Evolutionary conservation across 306 rosid species (phyloP), one percentile per base, ranked within the genome.

Genomic region (Inga laurina): DNA sequence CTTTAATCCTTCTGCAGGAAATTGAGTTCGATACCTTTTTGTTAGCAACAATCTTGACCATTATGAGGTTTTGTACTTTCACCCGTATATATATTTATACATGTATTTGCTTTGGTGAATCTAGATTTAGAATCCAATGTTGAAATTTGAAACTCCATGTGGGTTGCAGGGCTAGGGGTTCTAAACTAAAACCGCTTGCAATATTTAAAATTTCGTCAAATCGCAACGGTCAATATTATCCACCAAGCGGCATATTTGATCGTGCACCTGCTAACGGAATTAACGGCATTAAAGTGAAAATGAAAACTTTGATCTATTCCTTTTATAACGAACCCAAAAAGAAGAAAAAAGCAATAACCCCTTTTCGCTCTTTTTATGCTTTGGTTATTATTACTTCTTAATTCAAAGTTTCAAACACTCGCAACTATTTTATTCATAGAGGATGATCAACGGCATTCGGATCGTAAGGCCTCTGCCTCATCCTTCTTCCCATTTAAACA

Each of bases 191-290:
- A 85, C 97, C 93, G 93, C 89, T 80, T 81, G 15, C 21, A 34
- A 37, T 74, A 67, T 75, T 92, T 91, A 88, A 91, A 91, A 92
- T 51, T 89, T 67, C 14, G 22, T 92, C 87, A 84, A 87, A 82
- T 15, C 21, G 52, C 86, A 92, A 92, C 94, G 90, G 93, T 88
- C 93, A 10, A 76, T 45, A 21, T 77, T 72, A 74, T 56, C 81
- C 56, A 71, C 56, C 65, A 81, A 79, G 84, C 43, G 43, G 43
- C 85, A 14, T 77, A 57, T 77, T 77, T 77, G 81, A 75, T 81
- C 43, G 24, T 54, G 34, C 8, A 10, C 7, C 0, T n/a, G 70
- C 59, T 16, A 21, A 77, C 83, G 24, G 83, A 90, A 84, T 81
- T 72, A 79, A 85, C 78, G 78, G 77, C 77, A 75, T 74, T 70